Evolutionary conservation across 768 basidiomycete genomes (phyloP).

Genomic region (Hortiboletus flavorubellus): DNA sequence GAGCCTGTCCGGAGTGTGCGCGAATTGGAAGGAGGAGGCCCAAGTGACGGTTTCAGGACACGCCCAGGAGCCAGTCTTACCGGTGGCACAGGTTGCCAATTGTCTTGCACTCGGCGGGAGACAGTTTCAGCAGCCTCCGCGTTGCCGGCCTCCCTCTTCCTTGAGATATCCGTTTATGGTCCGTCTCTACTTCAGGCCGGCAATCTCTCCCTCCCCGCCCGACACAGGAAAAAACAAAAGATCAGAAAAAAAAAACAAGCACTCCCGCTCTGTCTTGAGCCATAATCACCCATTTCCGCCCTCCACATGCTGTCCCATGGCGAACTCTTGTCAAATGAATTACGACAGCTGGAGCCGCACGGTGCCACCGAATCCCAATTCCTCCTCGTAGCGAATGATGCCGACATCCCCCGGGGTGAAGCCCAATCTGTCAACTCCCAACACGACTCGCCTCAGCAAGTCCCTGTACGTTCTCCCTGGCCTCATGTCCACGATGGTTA

Average conservation of each 20-base stretch:
- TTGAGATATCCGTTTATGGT: slow-evolving; percentile 27
- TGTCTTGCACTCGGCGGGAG: slow-evolving; percentile 3
- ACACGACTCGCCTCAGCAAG: slow-evolving; percentile 16
- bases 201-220: background rate
- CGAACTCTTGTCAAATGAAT: slow-evolving; percentile 42
- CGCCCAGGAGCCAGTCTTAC: slow-evolving; percentile 1
- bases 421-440: background rate
- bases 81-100: slow-evolving; percentile 19
- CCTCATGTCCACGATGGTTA: slow-evolving; percentile 67
- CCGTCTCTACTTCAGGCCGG: slow-evolving; percentile 16
- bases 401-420: slow-evolving; percentile 11
- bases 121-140: background rate
- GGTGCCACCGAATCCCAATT: slow-evolving; percentile 4
- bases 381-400: background rate
- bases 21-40: slow-evolving; percentile 18
- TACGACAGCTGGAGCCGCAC: slow-evolving; percentile 45
- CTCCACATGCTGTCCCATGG: slow-evolving; percentile 31
- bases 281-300: too few species aligned
- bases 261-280: background rate
- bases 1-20: slow-evolving; percentile 5
- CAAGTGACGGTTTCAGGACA: background rate
- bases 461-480: slow-evolving; percentile 17
- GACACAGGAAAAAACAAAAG: too few species aligned
- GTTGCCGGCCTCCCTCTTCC: slow-evolving; percentile 11
- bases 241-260: too few species aligned